phyloP scores from a whole-genome alignment of 148 eudicot genomes.

The Amaranthus cruentus region DNA sequence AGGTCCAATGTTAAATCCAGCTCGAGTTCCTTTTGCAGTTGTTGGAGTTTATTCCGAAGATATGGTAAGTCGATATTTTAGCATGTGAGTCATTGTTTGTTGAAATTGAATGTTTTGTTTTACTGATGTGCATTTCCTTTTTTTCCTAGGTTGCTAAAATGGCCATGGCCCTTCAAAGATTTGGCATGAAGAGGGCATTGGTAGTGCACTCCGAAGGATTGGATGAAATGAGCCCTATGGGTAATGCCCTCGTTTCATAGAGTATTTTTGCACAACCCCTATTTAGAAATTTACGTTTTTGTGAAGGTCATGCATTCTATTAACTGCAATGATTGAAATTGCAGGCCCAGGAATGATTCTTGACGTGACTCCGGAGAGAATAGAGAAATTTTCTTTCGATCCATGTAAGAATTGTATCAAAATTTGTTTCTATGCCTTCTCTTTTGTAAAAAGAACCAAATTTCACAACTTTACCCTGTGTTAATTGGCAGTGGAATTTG shows the following conservation, averaged over 20 bases:
- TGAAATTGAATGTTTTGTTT: not conserved
- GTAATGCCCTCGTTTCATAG: constrained; percentile 29
- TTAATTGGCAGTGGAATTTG: constrained; percentile 72
- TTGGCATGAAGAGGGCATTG: constrained; percentile 97
- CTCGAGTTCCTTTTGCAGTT: constrained; percentile 85
- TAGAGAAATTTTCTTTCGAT: constrained; percentile 79
- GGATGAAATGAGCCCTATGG: constrained; percentile 95
- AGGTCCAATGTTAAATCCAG: constrained; percentile 99
- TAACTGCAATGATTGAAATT: not conserved
- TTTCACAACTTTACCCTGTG: not conserved
- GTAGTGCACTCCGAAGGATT: constrained; percentile 94
- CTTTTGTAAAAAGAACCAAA: not conserved
- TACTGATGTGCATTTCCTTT: not conserved
- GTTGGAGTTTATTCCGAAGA: constrained; percentile 95
- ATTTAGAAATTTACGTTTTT: not conserved
- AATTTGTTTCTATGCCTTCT: not conserved
- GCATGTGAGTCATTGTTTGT: not conserved
- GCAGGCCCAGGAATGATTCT: constrained; percentile 86
- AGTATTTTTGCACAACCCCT: too few species aligned
- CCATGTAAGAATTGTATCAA: constrained; percentile 56
- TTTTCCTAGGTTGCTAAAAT: constrained; percentile 63
- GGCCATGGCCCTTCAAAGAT: constrained; percentile 88
- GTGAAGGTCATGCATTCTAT: not conserved
- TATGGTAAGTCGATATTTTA: constrained; percentile 39
- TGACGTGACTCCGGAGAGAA: constrained; percentile 71